Base-by-base conservation (phyloP, 345 rosid species). In the Aegle marmelos region DNA sequence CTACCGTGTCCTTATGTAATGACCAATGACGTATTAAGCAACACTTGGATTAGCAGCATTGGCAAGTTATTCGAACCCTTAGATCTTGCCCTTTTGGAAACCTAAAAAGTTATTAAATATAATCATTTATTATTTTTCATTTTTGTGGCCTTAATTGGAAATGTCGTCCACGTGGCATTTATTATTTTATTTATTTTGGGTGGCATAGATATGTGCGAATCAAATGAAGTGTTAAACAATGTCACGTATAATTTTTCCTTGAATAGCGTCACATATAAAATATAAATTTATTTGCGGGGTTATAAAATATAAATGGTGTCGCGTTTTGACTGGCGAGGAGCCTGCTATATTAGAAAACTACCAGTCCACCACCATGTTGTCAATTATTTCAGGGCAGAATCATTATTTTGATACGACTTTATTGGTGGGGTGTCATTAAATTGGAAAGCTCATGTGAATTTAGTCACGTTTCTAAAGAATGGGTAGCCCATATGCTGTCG, bases 381-480 rank as follows among this genome's bases (percentile, higher is more conserved):
- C 75, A 79, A 79, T 74, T 58, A 48, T 79, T 74, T 7, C 70
- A 68, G 31, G 41, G 70, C 58, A 16, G 50, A 45, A 45, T 45
- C 16, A 45, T 62, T 28, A 28, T 27, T 7, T 33, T 34, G 4
- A 24, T n/a, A 13, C 34, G 31, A 2, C 24, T 72, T 21, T 37
- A 24, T 24, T 14, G 19, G 31, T 73, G 75, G 41, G 45, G 21
- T 2, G 62, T 2, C 30, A 33, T 16, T 58, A 60, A 54, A 57
- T 57, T 34, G 30, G 19, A 1, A 77, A 28, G 27, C 66, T 37
- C 36, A n/a, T 31, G 61, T 27, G 17, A 65, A 76, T 71, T 76
- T 16, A 25, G 73, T 71, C 80, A 80, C 63, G 77, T 80, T 80
- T 71, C 22, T 28, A 56, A 30, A 54, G 45, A 41, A 41, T 63